Evolutionary conservation across 768 basidiomycete species (phyloP).

Genomic region (Trametes villosa): DNA sequence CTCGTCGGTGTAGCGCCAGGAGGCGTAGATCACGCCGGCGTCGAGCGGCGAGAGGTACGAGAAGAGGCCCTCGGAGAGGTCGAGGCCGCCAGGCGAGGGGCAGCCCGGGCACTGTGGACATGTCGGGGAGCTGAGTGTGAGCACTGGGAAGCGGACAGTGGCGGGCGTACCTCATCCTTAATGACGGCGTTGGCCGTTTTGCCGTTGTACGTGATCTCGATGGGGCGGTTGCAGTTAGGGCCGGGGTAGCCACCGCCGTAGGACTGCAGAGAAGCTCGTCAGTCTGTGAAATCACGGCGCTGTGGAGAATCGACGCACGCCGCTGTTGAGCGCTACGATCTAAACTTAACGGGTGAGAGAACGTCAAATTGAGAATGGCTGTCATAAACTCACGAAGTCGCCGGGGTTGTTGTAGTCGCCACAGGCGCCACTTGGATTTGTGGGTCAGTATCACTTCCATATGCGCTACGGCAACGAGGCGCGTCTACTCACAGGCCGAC

Average conservation of each 20-base stretch:
- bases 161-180: constrained; percentile 66
- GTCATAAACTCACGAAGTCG: constrained; percentile 36
- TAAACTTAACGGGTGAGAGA: constrained; percentile 12
- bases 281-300: neutral
- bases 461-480: neutral
- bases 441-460: neutral
- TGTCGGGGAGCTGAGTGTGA: neutral
- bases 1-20: constrained; percentile 59
- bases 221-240: constrained; percentile 60
- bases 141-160: too few relatives aligned
- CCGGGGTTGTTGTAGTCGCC: constrained; percentile 35
- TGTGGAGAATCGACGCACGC: constrained; percentile 33
- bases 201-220: constrained; percentile 66
- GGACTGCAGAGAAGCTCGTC: constrained; percentile 39
- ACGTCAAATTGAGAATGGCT: neutral
- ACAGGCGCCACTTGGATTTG: constrained; percentile 36
- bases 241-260: constrained; percentile 67
- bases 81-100: constrained; percentile 59
- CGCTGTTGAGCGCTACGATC: constrained; percentile 43
- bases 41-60: constrained; percentile 53
- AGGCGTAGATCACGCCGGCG: constrained; percentile 61
- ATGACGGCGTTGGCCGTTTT: constrained; percentile 61
- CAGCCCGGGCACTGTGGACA: constrained; percentile 64
- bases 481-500: constrained; percentile 39
- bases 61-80: constrained; percentile 72